phyloP scores from a whole-genome alignment of 2,329 filamentous ascomycete species.

The Cladosporium sphaerospermum region DNA sequence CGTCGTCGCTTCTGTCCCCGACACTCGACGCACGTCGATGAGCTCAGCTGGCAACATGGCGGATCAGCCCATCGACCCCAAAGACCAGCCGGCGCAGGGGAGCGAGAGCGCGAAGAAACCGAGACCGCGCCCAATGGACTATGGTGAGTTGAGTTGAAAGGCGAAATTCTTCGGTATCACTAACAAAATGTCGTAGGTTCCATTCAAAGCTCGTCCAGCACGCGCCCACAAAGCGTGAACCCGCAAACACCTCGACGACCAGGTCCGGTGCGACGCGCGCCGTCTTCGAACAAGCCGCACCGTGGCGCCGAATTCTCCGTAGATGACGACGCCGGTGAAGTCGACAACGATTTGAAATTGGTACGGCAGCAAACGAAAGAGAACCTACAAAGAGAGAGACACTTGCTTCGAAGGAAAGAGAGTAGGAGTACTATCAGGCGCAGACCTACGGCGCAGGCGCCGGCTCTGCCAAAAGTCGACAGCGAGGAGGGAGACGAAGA shows the following conservation, averaged over 20 bases:
- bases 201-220: slow-evolving; percentile 15
- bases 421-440: slow-evolving; percentile 43
- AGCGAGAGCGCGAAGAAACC: slow-evolving; percentile 18
- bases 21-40: slow-evolving; percentile 20
- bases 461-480: slow-evolving; percentile 43
- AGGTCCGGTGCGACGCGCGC: slow-evolving; percentile 63
- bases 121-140: slow-evolving; percentile 23
- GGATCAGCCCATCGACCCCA: slow-evolving; percentile 14
- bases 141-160: slow-evolving; percentile 17
- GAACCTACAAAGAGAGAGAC: slow-evolving; percentile 21
- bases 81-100: slow-evolving; percentile 12
- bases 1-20: slow-evolving; percentile 14
- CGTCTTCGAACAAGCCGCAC: slow-evolving; percentile 68
- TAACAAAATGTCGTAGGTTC: slow-evolving; percentile 18
- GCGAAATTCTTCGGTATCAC: background rate
- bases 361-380: slow-evolving; percentile 23
- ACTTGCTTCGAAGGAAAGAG: slow-evolving; percentile 42
- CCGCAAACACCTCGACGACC: slow-evolving; percentile 58
- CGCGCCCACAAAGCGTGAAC: slow-evolving; percentile 15
- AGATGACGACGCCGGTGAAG: slow-evolving; percentile 78
- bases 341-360: slow-evolving; percentile 61
- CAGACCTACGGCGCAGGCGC: slow-evolving; percentile 40
- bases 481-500: slow-evolving; percentile 37
- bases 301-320: slow-evolving; percentile 84
- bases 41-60: slow-evolving; percentile 16